These are phyloP conservation scores for Posidonia oceanica DNA, from an alignment of 116 monocot genomes.

Conservation along the genomic window DNA sequence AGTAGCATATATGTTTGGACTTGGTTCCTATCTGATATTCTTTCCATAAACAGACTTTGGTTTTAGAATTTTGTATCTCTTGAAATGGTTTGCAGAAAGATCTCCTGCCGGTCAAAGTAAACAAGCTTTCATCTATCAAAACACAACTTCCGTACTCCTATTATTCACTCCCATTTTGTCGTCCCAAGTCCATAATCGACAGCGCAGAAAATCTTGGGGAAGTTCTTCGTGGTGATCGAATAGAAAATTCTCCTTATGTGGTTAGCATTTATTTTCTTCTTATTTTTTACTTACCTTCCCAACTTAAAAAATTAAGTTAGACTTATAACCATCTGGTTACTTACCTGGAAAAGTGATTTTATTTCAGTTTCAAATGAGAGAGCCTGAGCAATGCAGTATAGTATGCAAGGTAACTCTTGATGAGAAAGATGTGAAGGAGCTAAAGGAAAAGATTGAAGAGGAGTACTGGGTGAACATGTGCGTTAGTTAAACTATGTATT, in stretches of 20 bases:
- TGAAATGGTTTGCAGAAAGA: constrained; percentile 44
- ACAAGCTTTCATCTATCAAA: constrained; percentile 80
- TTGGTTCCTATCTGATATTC: no score
- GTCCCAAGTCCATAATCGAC: constrained; percentile 59
- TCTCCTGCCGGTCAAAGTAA: constrained; percentile 70
- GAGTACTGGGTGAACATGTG: constrained; percentile 79
- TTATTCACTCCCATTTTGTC: constrained; percentile 83
- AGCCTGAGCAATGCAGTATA: constrained; percentile 49
- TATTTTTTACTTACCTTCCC: constrained; percentile 15
- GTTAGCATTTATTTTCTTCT: constrained; percentile 24
- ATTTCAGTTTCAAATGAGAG: constrained; percentile 65
- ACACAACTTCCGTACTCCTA: constrained; percentile 89
- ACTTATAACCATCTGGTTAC: no score
- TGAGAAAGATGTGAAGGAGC: constrained; percentile 33
- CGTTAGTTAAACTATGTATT: background rate
- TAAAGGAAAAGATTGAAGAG: constrained; percentile 70
- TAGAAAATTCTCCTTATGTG: constrained; percentile 87
- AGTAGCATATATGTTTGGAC: no score
- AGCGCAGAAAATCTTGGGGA: constrained; percentile 95
- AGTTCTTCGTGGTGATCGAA: constrained; percentile 87
- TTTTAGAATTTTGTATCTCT: no score
- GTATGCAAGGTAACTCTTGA: constrained; percentile 37
- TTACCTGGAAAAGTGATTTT: background rate
- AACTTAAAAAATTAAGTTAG: no score
- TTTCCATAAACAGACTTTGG: no score